Base-by-base conservation (phyloP, 2,329 filamentous ascomycete genomes). In the Juglanconis sp. region DNA sequence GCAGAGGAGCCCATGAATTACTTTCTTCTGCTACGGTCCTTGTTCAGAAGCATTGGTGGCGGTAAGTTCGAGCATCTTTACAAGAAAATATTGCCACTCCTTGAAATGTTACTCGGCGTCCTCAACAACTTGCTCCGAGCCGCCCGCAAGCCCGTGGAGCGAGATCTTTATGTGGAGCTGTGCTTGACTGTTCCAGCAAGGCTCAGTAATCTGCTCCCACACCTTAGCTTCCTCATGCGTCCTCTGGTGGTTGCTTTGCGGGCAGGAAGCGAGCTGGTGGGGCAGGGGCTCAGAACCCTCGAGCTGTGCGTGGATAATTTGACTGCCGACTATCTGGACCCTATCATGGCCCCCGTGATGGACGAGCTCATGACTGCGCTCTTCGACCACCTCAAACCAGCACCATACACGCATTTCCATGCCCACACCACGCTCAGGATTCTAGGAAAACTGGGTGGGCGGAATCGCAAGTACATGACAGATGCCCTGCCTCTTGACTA, bases 1-100 rank as follows among this genome's bases (percentile, higher is more conserved):
- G 96, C 95, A 0, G 92, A 97, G 68, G 94, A 98, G 71, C 96
- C 96, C 0, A 96, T 97, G 85, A 99, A 99, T 73, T 99, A 99
- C 76, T 99, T 99, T 75, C 81, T 97, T 10, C 83, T 99, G 1
- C 80, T 99, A 44, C 85, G 95, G 38, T 97, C 93, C 0, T 79
- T 99, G 1, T 99, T 99, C 73, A 81, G 95, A 59, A 98, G 94
- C 71, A 99, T 99, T 56, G 95, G 95, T 30, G 96, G 95, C 53
- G 96, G 95, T 7, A 90, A 96, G 64, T 99, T 99, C 66, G 95
- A 99, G 77, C 90, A 97, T 66, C 81, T 99, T 1, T 99, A 99
- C 74, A 99, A 99, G 77, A 94, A 98, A 73, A 96, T 99, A 50
- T 77, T 99, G 11, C 95, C 95, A 10, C 82, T 99, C 3, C 81